Conservation (phyloP, 192 early-diverging fungal genomes). For the Podila clonocystis region DNA sequence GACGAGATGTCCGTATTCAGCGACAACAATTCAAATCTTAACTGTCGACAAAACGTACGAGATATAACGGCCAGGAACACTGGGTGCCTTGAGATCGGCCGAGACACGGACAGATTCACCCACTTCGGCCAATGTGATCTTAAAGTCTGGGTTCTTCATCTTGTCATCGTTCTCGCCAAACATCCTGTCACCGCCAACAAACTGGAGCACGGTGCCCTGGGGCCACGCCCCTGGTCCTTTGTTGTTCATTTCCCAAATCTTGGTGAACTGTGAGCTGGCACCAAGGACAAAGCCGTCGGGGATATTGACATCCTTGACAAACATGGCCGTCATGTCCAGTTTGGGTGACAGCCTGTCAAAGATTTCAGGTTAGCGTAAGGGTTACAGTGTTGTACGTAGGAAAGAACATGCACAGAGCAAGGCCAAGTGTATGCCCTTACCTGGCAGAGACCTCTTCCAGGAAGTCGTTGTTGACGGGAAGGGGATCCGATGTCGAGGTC, state of each 20-base stretch:
- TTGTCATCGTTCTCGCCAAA: conserved; percentile 47
- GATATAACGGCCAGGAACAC: conserved; percentile 62
- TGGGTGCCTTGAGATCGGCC: conserved; percentile 70
- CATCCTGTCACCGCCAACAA: conserved; percentile 63
- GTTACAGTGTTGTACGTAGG: not conserved
- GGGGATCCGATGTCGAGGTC: not conserved
- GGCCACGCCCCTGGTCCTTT: conserved; percentile 69
- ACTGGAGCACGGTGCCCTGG: conserved; percentile 61
- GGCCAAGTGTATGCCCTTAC: too few species aligned
- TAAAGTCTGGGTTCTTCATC: conserved; percentile 30
- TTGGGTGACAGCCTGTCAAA: not conserved
- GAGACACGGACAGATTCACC: conserved; percentile 61
- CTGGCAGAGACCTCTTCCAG: too few species aligned
- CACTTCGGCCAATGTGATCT: conserved; percentile 56
- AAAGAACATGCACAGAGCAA: not conserved
- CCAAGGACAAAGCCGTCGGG: conserved; percentile 63
- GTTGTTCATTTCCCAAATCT: conserved; percentile 77
- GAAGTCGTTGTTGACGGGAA: too few species aligned
- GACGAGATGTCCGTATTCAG: not conserved
- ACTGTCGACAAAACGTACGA: conserved; percentile 33
- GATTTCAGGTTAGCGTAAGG: not conserved
- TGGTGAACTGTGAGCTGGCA: conserved; percentile 60
- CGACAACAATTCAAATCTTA: not conserved
- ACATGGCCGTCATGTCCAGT: conserved; percentile 23
- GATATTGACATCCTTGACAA: conserved; percentile 74